These are phyloP conservation scores for Metschnikowia peoriensis DNA, from an alignment of 805 yeast genomes.

Conservation along the genomic window DNA sequence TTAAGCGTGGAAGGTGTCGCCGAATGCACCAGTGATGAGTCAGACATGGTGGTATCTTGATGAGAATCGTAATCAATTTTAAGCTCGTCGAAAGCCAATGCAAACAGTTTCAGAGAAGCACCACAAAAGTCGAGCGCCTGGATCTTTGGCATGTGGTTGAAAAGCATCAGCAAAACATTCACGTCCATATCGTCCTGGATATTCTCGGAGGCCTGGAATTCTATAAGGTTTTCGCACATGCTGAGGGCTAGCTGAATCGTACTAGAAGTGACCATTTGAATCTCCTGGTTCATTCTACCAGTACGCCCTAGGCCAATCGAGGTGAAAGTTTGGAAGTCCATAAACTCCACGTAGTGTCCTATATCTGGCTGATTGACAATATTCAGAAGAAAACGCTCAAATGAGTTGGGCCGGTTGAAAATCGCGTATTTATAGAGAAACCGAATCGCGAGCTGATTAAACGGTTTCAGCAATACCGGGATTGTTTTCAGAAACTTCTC, in stretches of 20 bases:
- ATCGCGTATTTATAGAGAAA: slow-evolving; percentile 64
- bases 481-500: slow-evolving; percentile 52
- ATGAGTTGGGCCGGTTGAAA: slow-evolving; percentile 78
- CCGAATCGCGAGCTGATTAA: slow-evolving; percentile 56
- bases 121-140: slow-evolving; percentile 87
- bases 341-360: slow-evolving; percentile 64
- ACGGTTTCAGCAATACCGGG: slow-evolving; percentile 54
- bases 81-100: slow-evolving; percentile 52
- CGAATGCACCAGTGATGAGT: slow-evolving; percentile 1
- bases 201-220: slow-evolving; percentile 81
- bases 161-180: slow-evolving; percentile 52
- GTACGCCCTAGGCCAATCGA: slow-evolving; percentile 89
- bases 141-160: slow-evolving; percentile 53
- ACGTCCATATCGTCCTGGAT: slow-evolving; percentile 78
- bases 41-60: slow-evolving; percentile 2
- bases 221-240: slow-evolving; percentile 65
- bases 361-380: slow-evolving; percentile 43
- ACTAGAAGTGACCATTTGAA: slow-evolving; percentile 79
- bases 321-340: slow-evolving; percentile 87
- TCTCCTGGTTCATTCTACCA: slow-evolving; percentile 84
- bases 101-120: slow-evolving; percentile 65
- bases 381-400: slow-evolving; percentile 65
- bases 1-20: slow-evolving; percentile 6
- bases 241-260: slow-evolving; percentile 65
- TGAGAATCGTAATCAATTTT: slow-evolving; percentile 17